These are phyloP conservation scores for Russula abietina DNA, from an alignment of 768 basidiomycete species.

Conservation along the genomic window DNA sequence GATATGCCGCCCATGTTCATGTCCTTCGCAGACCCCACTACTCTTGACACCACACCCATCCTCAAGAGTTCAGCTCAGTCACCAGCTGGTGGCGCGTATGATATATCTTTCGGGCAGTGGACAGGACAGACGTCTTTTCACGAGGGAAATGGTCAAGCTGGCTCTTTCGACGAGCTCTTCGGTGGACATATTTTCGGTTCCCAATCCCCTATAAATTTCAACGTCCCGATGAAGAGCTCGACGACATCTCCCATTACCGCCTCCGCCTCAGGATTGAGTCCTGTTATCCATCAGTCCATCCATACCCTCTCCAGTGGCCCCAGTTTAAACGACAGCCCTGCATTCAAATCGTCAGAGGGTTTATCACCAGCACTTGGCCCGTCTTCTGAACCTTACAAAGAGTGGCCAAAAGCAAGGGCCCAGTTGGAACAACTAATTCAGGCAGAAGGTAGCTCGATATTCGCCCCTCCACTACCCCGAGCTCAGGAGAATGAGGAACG, in stretches of 20 bases:
- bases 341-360: conserved; percentile 24
- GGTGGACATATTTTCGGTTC: conserved; percentile 36
- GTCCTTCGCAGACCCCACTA: conserved; percentile 54
- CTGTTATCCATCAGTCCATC: conserved; percentile 44
- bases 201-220: conserved; percentile 26
- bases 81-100: conserved; percentile 35
- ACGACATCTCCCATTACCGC: conserved; percentile 37
- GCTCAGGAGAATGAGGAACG: conserved; percentile 5
- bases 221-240: conserved; percentile 18
- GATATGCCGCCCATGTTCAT: conserved; percentile 83
- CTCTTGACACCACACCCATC: conserved; percentile 26
- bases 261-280: conserved; percentile 42
- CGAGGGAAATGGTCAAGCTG: conserved; percentile 33
- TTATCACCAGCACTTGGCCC: conserved; percentile 20
- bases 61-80: conserved; percentile 9
- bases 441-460: conserved; percentile 54
- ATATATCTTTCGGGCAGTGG: conserved; percentile 38
- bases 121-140: conserved; percentile 28
- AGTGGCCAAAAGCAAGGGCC: conserved; percentile 51
- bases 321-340: conserved; percentile 25
- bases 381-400: conserved; percentile 18
- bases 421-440: conserved; percentile 48
- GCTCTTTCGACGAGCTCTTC: conserved; percentile 43
- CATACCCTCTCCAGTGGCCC: conserved; percentile 3
- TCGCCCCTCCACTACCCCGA: conserved; percentile 32